phyloP scores from a whole-genome alignment of 352 stramenopile genomes.

The Pythium angustatum region DNA sequence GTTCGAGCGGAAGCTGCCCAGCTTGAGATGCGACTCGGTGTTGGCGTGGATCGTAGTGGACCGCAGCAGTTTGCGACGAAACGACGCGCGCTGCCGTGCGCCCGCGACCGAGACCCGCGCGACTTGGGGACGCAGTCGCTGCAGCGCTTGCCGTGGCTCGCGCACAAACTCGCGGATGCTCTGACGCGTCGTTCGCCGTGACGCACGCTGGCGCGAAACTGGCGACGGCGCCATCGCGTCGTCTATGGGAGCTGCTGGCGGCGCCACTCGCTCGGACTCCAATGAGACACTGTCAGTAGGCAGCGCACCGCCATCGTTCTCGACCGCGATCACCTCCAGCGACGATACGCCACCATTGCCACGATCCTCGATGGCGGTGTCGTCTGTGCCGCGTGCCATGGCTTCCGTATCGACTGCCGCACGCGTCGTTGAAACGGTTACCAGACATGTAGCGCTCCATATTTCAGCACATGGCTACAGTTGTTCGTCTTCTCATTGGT shows the following conservation, averaged over 20 bases:
- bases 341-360: background rate
- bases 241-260: background rate
- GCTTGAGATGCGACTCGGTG: conserved; percentile 30
- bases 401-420: background rate
- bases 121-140: background rate
- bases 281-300: background rate
- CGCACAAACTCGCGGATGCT: conserved; percentile 1
- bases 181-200: background rate
- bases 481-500: no score
- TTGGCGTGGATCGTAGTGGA: background rate
- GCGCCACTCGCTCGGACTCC: no score
- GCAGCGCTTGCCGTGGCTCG: background rate
- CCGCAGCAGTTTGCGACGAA: conserved; percentile 2
- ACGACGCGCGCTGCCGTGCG: conserved; percentile 1
- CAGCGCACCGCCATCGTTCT: background rate
- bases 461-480: background rate
- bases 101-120: background rate
- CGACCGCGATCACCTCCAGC: background rate
- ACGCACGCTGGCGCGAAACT: background rate
- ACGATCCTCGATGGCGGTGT: no score
- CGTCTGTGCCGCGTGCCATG: no score
- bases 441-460: background rate
- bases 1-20: conserved; percentile 25
- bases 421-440: no score
- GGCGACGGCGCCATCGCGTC: background rate